phyloP scores from a whole-genome alignment of 176 grass and related monocot genomes.

The Sorghum bicolor region Sorghum_bicolor_NCBIv3 NC_012874.2:13372001-13372500 shows the following conservation, averaged over 20 bases:
- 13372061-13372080: too few species aligned
- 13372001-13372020: background rate
- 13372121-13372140: too few species aligned
- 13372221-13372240: background rate
- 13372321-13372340: background rate
- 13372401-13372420: background rate
- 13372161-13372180: background rate
- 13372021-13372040: background rate
- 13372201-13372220: background rate
- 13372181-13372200: background rate
- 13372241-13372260: background rate
- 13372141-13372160: too few species aligned
- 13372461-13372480: background rate
- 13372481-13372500: background rate
- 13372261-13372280: background rate
- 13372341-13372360: background rate
- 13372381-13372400: background rate
- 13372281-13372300: background rate
- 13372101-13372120: too few species aligned
- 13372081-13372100: too few species aligned
- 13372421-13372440: background rate
- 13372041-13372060: background rate
- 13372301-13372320: background rate
- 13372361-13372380: background rate
- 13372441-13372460: background rate